Evolutionary conservation across 2,329 filamentous ascomycete genomes (phyloP), one percentile per base, ranked within the genome.

Genomic region (Diaporthe citrichinensis): DNA sequence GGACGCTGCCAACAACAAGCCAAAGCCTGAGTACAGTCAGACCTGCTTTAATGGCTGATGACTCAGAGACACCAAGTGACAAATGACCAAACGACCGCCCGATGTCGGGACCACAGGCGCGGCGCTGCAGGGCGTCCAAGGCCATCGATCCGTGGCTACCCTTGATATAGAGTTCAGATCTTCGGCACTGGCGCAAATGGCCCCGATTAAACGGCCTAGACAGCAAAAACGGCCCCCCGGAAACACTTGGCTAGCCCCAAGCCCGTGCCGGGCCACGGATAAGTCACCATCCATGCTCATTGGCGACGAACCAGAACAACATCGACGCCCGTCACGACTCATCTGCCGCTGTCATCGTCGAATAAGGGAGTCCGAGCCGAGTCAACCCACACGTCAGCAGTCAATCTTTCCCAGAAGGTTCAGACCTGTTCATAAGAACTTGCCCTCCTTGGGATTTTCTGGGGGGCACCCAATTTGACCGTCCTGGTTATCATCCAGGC

Each of bases 101-200:
- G 65, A 69, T 69, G 65, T 69, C 65, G 65, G 65, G 65, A 69
- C 65, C 28, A n/a, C 44, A 25, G 62, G 46, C 34, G 7, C 31
- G 6, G 65, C 23, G 65, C 23, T 41, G 65, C 65, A 69, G 49
- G 14, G 15, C 65, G 34, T 53, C 65, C 65, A 53, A 28, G 65
- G 51, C 49, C 49, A 28, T 69, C 65, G 65, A 69, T 69, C 65
- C 65, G 65, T 53, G 65, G 6, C 49, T 55, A 69, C 65, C 65
- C 65, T 39, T 28, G 65, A 69, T 41, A 69, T 55, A 69, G 65
- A 69, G 65, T 69, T 69, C 49, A 69, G 49, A 69, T 55, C 65
- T 68, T 53, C 65, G 65, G 65, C 46, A 53, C 46, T 69, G 46
- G 65, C 65, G 49, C 65, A 2, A 55, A 55, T 25, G 65, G 31